Percentiles rank a stretch among this genome's conserved stretches.
Evolutionary conservation across 2,329 filamentous ascomycete species (phyloP).

Genomic region (Coccinonectria pachysandricola): DNA sequence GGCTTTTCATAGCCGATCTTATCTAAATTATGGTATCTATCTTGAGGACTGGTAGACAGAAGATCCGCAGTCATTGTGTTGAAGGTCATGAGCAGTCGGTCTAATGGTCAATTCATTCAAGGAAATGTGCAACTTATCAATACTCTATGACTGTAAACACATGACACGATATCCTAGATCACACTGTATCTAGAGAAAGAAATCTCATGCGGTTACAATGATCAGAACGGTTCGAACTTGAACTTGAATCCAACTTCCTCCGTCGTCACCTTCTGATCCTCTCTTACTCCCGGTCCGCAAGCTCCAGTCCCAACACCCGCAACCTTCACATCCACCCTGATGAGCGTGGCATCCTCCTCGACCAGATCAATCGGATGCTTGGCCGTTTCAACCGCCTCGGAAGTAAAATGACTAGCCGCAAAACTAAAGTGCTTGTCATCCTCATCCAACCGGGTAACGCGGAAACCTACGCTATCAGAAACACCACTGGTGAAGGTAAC

Average conservation of each 20-base stretch:
- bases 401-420: constrained; percentile 42
- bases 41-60: too few species aligned
- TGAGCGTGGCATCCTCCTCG: constrained; percentile 33
- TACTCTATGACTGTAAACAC: too few species aligned
- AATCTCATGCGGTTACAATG: too few species aligned
- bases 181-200: too few species aligned
- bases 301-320: constrained; percentile 39
- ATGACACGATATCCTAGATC: too few species aligned
- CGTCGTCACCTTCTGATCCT: constrained; percentile 33
- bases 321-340: constrained; percentile 36
- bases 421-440: constrained; percentile 35
- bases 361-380: constrained; percentile 54
- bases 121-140: too few species aligned
- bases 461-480: constrained; percentile 23
- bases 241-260: constrained; percentile 33
- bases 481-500: constrained; percentile 37
- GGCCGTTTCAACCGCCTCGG: constrained; percentile 43
- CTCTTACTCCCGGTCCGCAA: constrained; percentile 37
- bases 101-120: too few species aligned
- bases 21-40: too few species aligned
- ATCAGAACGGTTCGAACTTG: constrained; percentile 23
- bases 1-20: too few species aligned
- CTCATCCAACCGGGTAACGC: constrained; percentile 10
- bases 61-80: too few species aligned
- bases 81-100: too few species aligned